Percentiles rank a stretch among this genome's conserved stretches.
phyloP scores from a whole-genome alignment of 1,284 basidiomycete genomes.

The Melampsora americana region DNA sequence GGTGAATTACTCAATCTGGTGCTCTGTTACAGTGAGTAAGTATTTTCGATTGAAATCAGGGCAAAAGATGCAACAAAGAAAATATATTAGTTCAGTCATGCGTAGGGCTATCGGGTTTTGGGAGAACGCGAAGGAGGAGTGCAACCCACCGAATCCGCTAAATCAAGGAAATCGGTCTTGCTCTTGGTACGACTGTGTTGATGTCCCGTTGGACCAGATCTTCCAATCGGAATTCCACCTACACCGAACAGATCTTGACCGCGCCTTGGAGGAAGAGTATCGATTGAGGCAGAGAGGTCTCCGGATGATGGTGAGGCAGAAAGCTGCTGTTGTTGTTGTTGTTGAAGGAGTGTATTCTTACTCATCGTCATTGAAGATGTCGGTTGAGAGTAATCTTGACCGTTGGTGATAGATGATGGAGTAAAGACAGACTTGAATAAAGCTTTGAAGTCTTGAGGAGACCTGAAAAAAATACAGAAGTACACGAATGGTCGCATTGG shows the following conservation, averaged over 20 bases:
- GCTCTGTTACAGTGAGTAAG: neutral
- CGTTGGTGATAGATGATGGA: neutral
- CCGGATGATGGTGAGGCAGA: conserved; percentile 1
- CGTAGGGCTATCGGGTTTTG: neutral
- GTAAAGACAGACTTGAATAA: neutral
- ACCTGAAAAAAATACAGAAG: neutral
- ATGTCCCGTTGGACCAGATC: conserved; percentile 27
- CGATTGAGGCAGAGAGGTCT: conserved; percentile 43
- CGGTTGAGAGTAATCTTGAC: neutral
- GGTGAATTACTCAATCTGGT: conserved; percentile 42
- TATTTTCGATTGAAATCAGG: neutral
- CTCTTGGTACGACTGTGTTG: conserved; percentile 45
- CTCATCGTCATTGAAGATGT: conserved; percentile 26
- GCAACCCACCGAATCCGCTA: conserved; percentile 74
- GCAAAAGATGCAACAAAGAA: neutral
- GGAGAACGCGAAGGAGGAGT: neutral
- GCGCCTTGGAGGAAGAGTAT: conserved; percentile 37
- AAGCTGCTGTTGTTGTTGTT: conserved; percentile 4
- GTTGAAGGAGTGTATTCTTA: conserved; percentile 17
- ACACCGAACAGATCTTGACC: conserved; percentile 36
- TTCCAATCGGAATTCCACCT: conserved; percentile 25
- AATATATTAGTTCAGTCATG: neutral
- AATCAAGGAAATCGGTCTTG: conserved; percentile 71
- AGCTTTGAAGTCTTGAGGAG: neutral
- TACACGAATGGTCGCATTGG: conserved; percentile 5